Conservation (phyloP, 2,329 filamentous ascomycete species). For the Byssochlamys sp. region DNA sequence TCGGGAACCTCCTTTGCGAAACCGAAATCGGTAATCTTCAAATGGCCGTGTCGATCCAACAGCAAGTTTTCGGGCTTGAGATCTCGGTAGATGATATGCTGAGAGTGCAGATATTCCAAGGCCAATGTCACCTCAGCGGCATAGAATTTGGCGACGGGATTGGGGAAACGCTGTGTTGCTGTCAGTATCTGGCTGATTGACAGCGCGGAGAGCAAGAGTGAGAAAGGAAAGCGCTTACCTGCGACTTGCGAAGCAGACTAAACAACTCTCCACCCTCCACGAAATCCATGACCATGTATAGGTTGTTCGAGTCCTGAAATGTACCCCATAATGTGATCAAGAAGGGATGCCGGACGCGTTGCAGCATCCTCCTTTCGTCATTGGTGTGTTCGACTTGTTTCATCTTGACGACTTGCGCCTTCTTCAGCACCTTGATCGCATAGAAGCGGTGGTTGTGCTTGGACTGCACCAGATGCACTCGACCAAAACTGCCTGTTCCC, state of each 20-base stretch:
- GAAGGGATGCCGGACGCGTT: constrained; percentile 95
- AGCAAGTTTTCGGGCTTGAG: constrained; percentile 91
- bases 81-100: constrained; percentile 96
- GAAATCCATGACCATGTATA: constrained; percentile 99
- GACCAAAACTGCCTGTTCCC: constrained; percentile 91
- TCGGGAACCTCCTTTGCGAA: constrained; percentile 97
- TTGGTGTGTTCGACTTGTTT: constrained; percentile 99
- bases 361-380: constrained; percentile 90
- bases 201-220: constrained; percentile 5
- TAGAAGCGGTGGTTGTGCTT: constrained; percentile 98
- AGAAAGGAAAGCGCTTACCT: constrained; percentile 46
- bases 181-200: constrained; percentile 2
- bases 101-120: constrained; percentile 85
- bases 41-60: constrained; percentile 81
- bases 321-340: constrained; percentile 97
- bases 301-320: constrained; percentile 86
- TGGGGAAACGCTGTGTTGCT: constrained; percentile 72
- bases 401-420: constrained; percentile 98
- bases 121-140: constrained; percentile 93
- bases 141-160: constrained; percentile 98
- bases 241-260: constrained; percentile 84
- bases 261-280: constrained; percentile 97
- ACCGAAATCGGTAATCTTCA: constrained; percentile 97
- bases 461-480: constrained; percentile 92
- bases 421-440: constrained; percentile 96